Conservation (phyloP, 495 filamentous ascomycete genomes). For the Lasiosphaeria ovina region DNA sequence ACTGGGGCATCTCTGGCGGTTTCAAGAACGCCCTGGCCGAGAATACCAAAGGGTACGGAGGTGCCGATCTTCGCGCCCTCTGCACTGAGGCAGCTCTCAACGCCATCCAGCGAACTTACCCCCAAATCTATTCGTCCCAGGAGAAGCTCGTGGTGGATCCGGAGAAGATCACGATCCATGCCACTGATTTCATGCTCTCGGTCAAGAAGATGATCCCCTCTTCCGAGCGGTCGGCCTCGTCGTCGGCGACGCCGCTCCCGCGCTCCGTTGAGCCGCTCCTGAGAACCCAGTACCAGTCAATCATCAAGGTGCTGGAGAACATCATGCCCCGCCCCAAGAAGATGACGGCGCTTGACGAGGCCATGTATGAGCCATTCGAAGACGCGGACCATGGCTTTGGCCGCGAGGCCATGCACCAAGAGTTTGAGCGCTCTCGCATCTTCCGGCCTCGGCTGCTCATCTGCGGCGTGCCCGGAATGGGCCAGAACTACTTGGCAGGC, state of each 20-base stretch:
- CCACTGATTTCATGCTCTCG: conserved; percentile 95
- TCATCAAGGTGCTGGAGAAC: conserved; percentile 65
- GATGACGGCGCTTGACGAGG: conserved; percentile 87
- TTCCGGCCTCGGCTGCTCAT: conserved; percentile 87
- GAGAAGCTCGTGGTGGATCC: conserved; percentile 89
- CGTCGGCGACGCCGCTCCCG: conserved; percentile 74
- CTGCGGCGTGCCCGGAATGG: conserved; percentile 79
- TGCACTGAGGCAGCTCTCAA: conserved; percentile 99
- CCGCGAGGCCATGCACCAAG: conserved; percentile 80
- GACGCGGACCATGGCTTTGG: conserved; percentile 74
- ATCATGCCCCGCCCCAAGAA: conserved; percentile 81
- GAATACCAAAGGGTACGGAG: conserved; percentile 92
- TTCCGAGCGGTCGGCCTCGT: conserved; percentile 81
- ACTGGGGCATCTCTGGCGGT: conserved; percentile 74
- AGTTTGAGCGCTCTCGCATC: conserved; percentile 84
- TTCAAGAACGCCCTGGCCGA: conserved; percentile 85
- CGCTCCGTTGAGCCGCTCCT: conserved; percentile 79
- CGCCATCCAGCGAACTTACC: conserved; percentile 90
- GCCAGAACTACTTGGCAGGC: conserved; percentile 85
- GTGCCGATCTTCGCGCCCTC: conserved; percentile 88
- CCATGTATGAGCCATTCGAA: conserved; percentile 83
- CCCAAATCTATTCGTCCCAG: conserved; percentile 90
- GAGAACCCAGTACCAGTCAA: conserved; percentile 62
- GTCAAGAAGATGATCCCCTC: conserved; percentile 95
- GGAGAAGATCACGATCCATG: conserved; percentile 73